These are phyloP conservation scores for Phytopythium kandeliae DNA, from an alignment of 352 stramenopile genomes.

Conservation along the genomic window DNA sequence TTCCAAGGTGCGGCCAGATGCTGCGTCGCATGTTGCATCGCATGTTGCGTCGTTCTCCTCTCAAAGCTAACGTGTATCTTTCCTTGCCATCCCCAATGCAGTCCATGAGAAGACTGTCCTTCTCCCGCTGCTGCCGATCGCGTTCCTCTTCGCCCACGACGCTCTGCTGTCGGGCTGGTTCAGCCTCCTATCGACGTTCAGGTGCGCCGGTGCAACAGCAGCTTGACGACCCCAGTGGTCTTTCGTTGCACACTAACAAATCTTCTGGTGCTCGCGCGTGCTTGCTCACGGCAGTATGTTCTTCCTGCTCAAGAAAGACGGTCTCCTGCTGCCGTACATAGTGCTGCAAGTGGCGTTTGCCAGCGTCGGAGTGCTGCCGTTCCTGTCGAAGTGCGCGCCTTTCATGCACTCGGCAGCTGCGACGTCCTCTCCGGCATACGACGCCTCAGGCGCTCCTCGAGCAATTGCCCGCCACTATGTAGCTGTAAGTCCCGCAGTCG, in stretches of 20 bases:
- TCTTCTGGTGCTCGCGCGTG: background rate
- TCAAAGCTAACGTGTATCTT: too few relatives aligned
- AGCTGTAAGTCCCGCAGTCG: constrained; percentile 28
- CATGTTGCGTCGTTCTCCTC: too few relatives aligned
- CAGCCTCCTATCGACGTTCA: constrained; percentile 77
- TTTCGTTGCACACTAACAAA: background rate
- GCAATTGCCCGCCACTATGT: constrained; percentile 34
- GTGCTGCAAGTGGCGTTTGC: constrained; percentile 52
- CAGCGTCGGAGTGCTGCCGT: constrained; percentile 37
- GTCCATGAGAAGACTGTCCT: constrained; percentile 98
- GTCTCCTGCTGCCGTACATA: constrained; percentile 62
- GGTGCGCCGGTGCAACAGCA: constrained; percentile 22
- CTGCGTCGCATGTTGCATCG: too few relatives aligned
- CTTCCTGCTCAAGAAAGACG: constrained; percentile 82
- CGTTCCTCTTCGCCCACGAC: constrained; percentile 71
- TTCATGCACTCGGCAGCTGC: constrained; percentile 16
- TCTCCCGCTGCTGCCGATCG: constrained; percentile 88
- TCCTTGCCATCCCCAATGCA: constrained; percentile 17
- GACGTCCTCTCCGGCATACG: constrained; percentile 29
- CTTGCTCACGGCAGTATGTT: constrained; percentile 65
- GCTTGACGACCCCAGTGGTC: background rate
- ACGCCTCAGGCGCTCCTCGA: constrained; percentile 27
- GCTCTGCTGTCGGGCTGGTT: constrained; percentile 70
- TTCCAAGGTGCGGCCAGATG: constrained; percentile 96
- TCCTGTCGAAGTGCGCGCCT: constrained; percentile 21